These are phyloP conservation scores for Mortierella sp. DNA, from an alignment of 371 early-diverging fungal species.

Conservation along the genomic window DNA sequence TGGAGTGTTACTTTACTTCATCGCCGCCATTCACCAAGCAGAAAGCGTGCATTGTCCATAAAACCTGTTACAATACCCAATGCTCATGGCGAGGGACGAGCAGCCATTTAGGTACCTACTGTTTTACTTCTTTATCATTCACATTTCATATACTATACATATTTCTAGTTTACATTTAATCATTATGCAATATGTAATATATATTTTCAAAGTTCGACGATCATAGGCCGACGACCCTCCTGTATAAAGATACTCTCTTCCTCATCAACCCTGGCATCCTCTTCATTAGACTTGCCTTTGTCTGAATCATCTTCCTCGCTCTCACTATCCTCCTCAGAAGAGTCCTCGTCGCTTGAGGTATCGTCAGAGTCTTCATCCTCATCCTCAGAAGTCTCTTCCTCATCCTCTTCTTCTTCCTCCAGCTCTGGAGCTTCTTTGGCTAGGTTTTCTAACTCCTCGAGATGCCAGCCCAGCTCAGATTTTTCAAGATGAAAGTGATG, in stretches of 20 bases:
- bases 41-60: slow-evolving; percentile 16
- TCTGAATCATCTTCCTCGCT: slow-evolving; percentile 8
- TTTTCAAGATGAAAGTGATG: slow-evolving; percentile 79
- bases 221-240: slow-evolving; percentile 49
- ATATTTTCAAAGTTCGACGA: slow-evolving; percentile 38
- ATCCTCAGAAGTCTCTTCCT: slow-evolving; percentile 9
- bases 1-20: slow-evolving; percentile 3
- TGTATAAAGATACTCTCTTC: slow-evolving; percentile 47
- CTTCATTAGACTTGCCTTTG: slow-evolving; percentile 1
- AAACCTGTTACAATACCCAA: not conserved
- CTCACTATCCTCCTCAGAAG: slow-evolving; percentile 19
- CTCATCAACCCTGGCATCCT: slow-evolving; percentile 6
- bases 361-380: slow-evolving; percentile 13
- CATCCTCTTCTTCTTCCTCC: slow-evolving; percentile 37
- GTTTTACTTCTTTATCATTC: not conserved
- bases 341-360: slow-evolving; percentile 31
- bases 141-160: not conserved
- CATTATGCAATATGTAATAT: not conserved
- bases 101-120: not conserved
- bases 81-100: slow-evolving; percentile 4
- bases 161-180: not conserved
- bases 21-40: not conserved
- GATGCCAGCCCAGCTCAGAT: slow-evolving; percentile 77
- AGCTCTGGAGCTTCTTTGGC: slow-evolving; percentile 60
- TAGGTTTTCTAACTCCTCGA: slow-evolving; percentile 79